Evolutionary conservation across 2,329 filamentous ascomycete genomes (phyloP).

Genomic region (Aspergillus quadricinctus): DNA sequence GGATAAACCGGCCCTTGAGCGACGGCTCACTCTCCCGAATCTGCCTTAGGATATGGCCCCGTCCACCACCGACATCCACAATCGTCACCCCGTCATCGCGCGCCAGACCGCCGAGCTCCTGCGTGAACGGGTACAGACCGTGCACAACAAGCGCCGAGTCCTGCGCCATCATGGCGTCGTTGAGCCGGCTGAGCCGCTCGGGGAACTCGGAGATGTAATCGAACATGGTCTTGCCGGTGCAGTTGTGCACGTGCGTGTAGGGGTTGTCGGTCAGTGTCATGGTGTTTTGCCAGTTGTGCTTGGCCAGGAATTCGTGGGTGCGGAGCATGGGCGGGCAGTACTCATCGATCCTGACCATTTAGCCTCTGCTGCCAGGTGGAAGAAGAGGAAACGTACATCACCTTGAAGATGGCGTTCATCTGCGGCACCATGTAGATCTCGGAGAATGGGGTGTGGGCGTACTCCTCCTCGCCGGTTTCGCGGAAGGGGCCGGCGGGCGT

Average conservation of each 20-base stretch:
- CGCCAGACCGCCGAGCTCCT: constrained; percentile 9
- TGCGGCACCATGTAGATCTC: constrained; percentile 13
- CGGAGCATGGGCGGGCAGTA: constrained; percentile 9
- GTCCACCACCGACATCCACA: constrained; percentile 19
- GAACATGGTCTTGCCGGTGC: constrained; percentile 15
- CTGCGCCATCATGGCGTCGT: constrained; percentile 16
- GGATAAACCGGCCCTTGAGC: constrained; percentile 16
- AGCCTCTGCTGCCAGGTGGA: not conserved
- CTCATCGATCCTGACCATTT: constrained; percentile 8
- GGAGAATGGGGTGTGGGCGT: constrained; percentile 18
- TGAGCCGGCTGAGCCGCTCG: constrained; percentile 9
- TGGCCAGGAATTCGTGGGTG: constrained; percentile 13
- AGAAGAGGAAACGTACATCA: constrained; percentile 6
- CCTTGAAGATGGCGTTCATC: constrained; percentile 9
- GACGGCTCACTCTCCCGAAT: constrained; percentile 9
- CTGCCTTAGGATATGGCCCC: constrained; percentile 13
- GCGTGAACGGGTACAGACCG: constrained; percentile 18
- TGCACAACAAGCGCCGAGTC: constrained; percentile 12
- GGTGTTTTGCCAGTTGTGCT: constrained; percentile 13
- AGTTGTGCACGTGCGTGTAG: constrained; percentile 13
- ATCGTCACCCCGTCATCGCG: constrained; percentile 12
- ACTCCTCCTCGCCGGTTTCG: constrained; percentile 14
- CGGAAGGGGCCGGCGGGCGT: constrained; percentile 16
- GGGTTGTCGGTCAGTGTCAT: constrained; percentile 14
- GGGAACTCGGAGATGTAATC: constrained; percentile 12